Evolutionary conservation across 1,284 basidiomycete genomes (phyloP).

Genomic region (Boletus sp.): DNA sequence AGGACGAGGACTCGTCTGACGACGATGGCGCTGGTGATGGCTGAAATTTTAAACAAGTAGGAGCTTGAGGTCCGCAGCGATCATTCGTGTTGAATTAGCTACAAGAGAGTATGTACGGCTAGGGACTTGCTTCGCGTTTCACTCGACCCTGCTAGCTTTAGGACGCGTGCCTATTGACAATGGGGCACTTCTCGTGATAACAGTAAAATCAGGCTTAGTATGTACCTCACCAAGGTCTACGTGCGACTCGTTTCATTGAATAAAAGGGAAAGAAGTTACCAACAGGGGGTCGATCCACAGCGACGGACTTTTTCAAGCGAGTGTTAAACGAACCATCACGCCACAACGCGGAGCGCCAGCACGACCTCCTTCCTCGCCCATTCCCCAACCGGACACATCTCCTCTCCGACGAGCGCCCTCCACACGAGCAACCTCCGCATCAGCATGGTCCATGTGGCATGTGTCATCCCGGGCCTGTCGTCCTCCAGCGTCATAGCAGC

Average conservation of each 20-base stretch:
- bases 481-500: slow-evolving; percentile 22
- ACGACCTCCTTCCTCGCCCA: slow-evolving; percentile 41
- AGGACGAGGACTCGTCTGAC: slow-evolving; percentile 29
- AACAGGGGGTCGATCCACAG: too few species aligned
- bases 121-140: too few species aligned
- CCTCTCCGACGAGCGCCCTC: slow-evolving; percentile 42
- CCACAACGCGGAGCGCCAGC: slow-evolving; percentile 2
- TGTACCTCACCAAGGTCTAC: too few species aligned
- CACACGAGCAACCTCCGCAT: slow-evolving; percentile 54
- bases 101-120: too few species aligned
- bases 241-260: too few species aligned
- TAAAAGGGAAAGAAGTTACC: too few species aligned
- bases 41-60: not conserved
- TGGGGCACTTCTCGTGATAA: too few species aligned
- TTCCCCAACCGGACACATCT: slow-evolving; percentile 39
- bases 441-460: slow-evolving; percentile 47
- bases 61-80: not conserved
- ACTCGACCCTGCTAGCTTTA: too few species aligned
- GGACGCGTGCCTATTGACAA: too few species aligned
- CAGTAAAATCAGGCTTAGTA: too few species aligned
- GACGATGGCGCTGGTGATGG: slow-evolving; percentile 27
- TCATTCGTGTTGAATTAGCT: not conserved
- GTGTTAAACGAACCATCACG: not conserved
- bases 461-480: slow-evolving; percentile 14
- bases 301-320: too few species aligned